A percentile compares a stretch with the other conserved stretches of the same genome.
phyloP scores from a whole-genome alignment of 768 basidiomycete genomes.

The Mycena crocata region DNA sequence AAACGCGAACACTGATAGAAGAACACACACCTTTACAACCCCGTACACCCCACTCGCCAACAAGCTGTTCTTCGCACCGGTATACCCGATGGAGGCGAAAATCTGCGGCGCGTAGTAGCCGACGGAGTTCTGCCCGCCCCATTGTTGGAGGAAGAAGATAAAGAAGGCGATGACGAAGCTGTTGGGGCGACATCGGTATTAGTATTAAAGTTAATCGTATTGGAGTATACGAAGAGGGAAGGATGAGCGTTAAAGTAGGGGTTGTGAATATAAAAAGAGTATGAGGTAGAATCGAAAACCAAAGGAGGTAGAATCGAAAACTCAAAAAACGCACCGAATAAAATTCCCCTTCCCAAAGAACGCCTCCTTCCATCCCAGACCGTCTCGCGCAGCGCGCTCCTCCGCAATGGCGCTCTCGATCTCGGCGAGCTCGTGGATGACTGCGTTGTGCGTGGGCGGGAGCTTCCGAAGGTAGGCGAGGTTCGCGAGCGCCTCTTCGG shows the following conservation, averaged over 20 bases:
- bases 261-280: too few species aligned
- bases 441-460: slow-evolving; percentile 49
- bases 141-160: slow-evolving; percentile 87
- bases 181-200: not conserved
- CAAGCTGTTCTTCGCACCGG: slow-evolving; percentile 66
- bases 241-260: too few species aligned
- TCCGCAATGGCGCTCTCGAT: slow-evolving; percentile 85
- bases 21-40: slow-evolving; percentile 13
- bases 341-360: slow-evolving; percentile 87
- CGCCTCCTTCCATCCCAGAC: slow-evolving; percentile 74
- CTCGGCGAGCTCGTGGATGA: slow-evolving; percentile 77
- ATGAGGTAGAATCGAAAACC: too few species aligned
- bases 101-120: slow-evolving; percentile 82
- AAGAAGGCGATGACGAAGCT: slow-evolving; percentile 73
- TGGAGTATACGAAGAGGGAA: too few species aligned
- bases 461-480: slow-evolving; percentile 73
- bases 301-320: too few species aligned
- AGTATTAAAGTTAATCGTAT: too few species aligned
- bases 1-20: not conserved
- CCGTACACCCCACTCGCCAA: slow-evolving; percentile 74
- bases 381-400: slow-evolving; percentile 73
- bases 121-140: slow-evolving; percentile 88
- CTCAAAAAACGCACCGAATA: slow-evolving; percentile 51
- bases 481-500: slow-evolving; percentile 64
- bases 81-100: slow-evolving; percentile 81